These are phyloP conservation scores for Sisymbrium irio DNA, from an alignment of 345 rosid genomes.

Conservation along the genomic window DNA sequence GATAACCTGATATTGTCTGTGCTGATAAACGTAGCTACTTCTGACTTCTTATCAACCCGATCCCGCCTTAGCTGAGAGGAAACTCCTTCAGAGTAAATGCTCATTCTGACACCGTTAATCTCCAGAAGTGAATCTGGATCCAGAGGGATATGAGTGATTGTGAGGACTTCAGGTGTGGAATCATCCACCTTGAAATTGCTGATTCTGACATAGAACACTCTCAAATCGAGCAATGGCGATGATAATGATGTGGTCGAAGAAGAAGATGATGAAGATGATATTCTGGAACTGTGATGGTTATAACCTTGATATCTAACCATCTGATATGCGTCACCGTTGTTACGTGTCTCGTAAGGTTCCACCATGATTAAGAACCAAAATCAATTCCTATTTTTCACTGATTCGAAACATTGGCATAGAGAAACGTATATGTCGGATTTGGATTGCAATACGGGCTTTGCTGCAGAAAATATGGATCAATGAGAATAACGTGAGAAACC, in stretches of 20 bases:
- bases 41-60: slow-evolving; percentile 72
- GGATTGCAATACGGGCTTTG: background rate
- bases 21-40: slow-evolving; percentile 86
- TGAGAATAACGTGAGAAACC: slow-evolving; percentile 22
- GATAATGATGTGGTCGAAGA: background rate
- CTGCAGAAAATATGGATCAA: slow-evolving; percentile 24
- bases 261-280: background rate
- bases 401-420: slow-evolving; percentile 10
- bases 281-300: slow-evolving; percentile 46
- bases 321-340: slow-evolving; percentile 48
- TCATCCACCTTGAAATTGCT: slow-evolving; percentile 66
- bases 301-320: slow-evolving; percentile 61
- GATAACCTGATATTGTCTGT: slow-evolving; percentile 74
- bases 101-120: slow-evolving; percentile 65
- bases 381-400: slow-evolving; percentile 11
- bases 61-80: slow-evolving; percentile 71
- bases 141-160: slow-evolving; percentile 71
- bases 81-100: slow-evolving; percentile 59
- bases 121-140: slow-evolving; percentile 71
- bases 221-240: slow-evolving; percentile 66
- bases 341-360: slow-evolving; percentile 45
- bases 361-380: slow-evolving; percentile 43
- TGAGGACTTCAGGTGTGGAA: slow-evolving; percentile 67
- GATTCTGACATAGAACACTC: slow-evolving; percentile 86
- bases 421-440: background rate